Evolutionary conservation across 768 basidiomycete species (phyloP).

Genomic region (Cystoderma amianthinum): DNA sequence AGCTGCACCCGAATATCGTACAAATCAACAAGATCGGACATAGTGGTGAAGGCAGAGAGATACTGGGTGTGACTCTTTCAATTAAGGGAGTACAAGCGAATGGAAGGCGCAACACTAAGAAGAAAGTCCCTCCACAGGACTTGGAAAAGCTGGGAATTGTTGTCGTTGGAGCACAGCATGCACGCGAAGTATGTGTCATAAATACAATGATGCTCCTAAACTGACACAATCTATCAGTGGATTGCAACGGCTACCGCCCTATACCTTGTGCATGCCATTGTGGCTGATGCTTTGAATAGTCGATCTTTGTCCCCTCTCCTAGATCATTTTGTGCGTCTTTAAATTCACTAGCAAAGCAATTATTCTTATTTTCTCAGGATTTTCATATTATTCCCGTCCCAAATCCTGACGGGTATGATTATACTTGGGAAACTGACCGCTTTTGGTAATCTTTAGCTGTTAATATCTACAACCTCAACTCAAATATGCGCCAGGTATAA

Average conservation of each 20-base stretch:
- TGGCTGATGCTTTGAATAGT: constrained; percentile 38
- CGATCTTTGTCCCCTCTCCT: constrained; percentile 44
- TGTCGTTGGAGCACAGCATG: constrained; percentile 68
- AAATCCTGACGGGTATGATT: constrained; percentile 70
- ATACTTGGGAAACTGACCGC: constrained; percentile 65
- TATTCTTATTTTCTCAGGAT: constrained; percentile 26
- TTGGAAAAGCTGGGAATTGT: constrained; percentile 59
- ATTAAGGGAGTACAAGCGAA: constrained; percentile 9
- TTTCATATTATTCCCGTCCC: constrained; percentile 64
- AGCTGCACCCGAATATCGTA: constrained; percentile 38
- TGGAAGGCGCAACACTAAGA: constrained; percentile 10
- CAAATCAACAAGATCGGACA: constrained; percentile 45
- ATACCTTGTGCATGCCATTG: constrained; percentile 68
- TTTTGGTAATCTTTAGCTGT: constrained; percentile 52
- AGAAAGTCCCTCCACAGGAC: constrained; percentile 7
- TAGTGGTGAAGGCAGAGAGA: constrained; percentile 51
- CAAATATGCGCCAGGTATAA: constrained; percentile 47
- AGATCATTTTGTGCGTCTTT: constrained; percentile 38
- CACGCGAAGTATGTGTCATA: constrained; percentile 51
- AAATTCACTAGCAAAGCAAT: constrained; percentile 1
- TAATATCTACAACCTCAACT: neutral
- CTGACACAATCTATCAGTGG: constrained; percentile 47
- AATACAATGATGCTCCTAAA: neutral
- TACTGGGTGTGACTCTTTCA: constrained; percentile 47
- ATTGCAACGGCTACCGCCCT: constrained; percentile 68